Evolutionary conservation across 2,329 filamentous ascomycete species (phyloP).

Genomic region (Aspergillus awamori): DNA sequence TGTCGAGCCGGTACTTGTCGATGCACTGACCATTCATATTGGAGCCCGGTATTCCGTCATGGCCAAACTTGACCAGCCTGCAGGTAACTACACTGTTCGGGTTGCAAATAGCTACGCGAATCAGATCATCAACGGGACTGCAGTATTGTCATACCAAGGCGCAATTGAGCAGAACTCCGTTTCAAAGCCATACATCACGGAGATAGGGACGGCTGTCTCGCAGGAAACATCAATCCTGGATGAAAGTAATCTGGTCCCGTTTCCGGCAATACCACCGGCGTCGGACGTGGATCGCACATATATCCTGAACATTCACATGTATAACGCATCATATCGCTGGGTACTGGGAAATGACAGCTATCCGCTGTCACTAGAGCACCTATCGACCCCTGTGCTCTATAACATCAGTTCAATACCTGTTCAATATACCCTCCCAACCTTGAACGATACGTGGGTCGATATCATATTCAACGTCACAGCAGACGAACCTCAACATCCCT

Average conservation of each 20-base stretch:
- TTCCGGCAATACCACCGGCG: conserved; percentile 47
- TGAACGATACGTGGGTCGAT: conserved; percentile 45
- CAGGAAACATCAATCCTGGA: conserved; percentile 47
- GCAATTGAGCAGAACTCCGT: not conserved
- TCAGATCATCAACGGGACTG: conserved; percentile 58
- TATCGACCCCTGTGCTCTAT: not conserved
- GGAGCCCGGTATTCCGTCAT: conserved; percentile 48
- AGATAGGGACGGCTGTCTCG: conserved; percentile 50
- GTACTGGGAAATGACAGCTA: conserved; percentile 32
- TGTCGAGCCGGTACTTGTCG: conserved; percentile 43
- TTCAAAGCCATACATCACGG: conserved; percentile 49
- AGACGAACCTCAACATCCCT: conserved; percentile 44
- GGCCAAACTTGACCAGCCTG: conserved; percentile 44
- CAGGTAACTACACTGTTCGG: conserved; percentile 49
- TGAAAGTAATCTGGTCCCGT: conserved; percentile 47
- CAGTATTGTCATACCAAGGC: conserved; percentile 48
- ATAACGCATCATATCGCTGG: conserved; percentile 36
- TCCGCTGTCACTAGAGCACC: conserved; percentile 31
- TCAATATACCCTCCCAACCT: conserved; percentile 35
- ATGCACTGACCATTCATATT: conserved; percentile 36
- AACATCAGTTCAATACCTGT: conserved; percentile 18
- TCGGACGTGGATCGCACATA: conserved; percentile 50
- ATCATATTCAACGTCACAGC: conserved; percentile 36
- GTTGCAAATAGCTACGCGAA: conserved; percentile 52
- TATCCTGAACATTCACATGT: conserved; percentile 36